These are phyloP conservation scores for Ceratocystis albifundus DNA, from an alignment of 2,329 filamentous ascomycete species.

Conservation along the genomic window DNA sequence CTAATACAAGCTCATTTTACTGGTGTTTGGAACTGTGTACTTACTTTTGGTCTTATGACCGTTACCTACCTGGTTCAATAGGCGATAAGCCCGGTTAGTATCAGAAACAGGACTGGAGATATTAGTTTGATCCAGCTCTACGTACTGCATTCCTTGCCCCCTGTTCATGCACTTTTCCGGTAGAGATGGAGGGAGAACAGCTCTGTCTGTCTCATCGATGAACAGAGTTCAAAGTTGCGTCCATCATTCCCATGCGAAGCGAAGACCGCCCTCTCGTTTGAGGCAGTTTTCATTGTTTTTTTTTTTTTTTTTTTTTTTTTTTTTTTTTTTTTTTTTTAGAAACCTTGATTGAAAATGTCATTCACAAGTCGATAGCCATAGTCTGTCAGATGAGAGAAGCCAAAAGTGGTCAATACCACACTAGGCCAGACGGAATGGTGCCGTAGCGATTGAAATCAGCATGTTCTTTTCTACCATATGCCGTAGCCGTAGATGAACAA, in stretches of 20 bases:
- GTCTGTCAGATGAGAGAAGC: too few species aligned
- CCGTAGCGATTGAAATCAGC: too few species aligned
- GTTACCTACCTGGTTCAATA: not conserved
- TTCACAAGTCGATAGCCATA: too few species aligned
- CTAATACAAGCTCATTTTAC: not conserved
- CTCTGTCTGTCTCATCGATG: not conserved
- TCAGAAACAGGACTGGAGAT: not conserved
- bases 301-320: too few species aligned
- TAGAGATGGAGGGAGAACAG: not conserved
- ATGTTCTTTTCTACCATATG: too few species aligned
- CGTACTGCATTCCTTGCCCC: not conserved
- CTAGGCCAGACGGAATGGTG: too few species aligned
- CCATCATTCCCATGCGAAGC: too few species aligned
- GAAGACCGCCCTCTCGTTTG: not conserved
- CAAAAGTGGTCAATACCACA: too few species aligned
- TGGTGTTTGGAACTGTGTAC: not conserved
- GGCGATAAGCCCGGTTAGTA: not conserved
- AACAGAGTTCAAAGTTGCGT: not conserved
- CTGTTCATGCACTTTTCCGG: not conserved
- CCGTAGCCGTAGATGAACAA: too few species aligned
- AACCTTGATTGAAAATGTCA: too few species aligned
- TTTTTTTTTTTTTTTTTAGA: too few species aligned
- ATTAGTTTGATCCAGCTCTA: not conserved
- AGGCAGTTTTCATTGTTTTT: too few species aligned
- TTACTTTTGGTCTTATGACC: slow-evolving; percentile 2